A percentile compares a stretch with the other conserved stretches of the same genome.
Conservation (phyloP, 2,329 filamentous ascomycete species). For the Aspergillus quadrilineatus region DNA sequence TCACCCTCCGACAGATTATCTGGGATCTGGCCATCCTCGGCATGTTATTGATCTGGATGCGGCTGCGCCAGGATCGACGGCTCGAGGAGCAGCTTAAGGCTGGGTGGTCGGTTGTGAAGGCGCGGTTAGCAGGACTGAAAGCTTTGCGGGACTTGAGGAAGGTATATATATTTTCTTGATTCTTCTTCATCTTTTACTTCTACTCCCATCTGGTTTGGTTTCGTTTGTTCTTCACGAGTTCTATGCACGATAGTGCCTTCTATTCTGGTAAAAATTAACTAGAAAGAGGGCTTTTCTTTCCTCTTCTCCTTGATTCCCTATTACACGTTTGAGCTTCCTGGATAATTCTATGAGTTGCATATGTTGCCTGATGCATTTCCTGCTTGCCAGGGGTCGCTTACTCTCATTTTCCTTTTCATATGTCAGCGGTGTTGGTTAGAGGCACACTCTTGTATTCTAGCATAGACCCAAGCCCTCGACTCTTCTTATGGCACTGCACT, state of each 20-base stretch:
- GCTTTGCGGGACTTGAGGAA: slow-evolving; percentile 24
- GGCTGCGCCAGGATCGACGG: slow-evolving; percentile 43
- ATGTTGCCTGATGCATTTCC: not conserved
- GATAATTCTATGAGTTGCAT: not conserved
- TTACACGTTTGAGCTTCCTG: not conserved
- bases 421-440: slow-evolving; percentile 14
- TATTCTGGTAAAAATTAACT: slow-evolving; percentile 11
- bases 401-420: slow-evolving; percentile 2
- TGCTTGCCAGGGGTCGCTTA: not conserved
- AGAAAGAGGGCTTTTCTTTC: not conserved
- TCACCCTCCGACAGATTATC: slow-evolving; percentile 68
- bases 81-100: slow-evolving; percentile 40
- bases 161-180: slow-evolving; percentile 28
- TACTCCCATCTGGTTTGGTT: not conserved
- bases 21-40: slow-evolving; percentile 62
- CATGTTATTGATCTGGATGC: slow-evolving; percentile 41
- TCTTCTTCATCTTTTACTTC: not conserved
- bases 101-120: slow-evolving; percentile 36
- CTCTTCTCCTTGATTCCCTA: not conserved
- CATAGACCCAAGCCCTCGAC: slow-evolving; percentile 6
- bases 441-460: slow-evolving; percentile 16
- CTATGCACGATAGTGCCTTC: not conserved
- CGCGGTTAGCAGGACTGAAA: slow-evolving; percentile 30
- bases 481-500: not conserved
- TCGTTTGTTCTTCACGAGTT: not conserved